A percentile compares a stretch with the other conserved stretches of the same genome.
Conservation (phyloP, 805 yeast genomes). For the Komagataella populi region DNA sequence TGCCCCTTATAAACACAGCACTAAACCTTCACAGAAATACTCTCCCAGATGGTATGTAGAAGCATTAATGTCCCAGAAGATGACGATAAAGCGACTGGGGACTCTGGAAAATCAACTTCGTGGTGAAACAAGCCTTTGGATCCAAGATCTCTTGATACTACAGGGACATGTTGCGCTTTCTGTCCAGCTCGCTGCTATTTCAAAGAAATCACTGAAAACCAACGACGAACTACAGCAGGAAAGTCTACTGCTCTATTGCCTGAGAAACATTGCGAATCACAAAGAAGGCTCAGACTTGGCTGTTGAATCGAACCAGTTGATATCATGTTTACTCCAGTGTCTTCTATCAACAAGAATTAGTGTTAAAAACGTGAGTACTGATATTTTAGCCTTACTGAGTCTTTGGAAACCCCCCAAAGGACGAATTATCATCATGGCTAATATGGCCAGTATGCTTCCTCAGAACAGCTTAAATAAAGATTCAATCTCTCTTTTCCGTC, state of each 20-base stretch:
- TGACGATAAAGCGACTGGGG: conserved; percentile 25
- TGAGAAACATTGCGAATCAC: conserved; percentile 59
- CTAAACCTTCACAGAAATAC: conserved; percentile 2
- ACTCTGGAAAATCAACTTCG: conserved; percentile 11
- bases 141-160: conserved; percentile 53
- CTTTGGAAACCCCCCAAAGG: conserved; percentile 16
- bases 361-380: conserved; percentile 72
- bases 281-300: conserved; percentile 49
- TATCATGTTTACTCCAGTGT: conserved; percentile 58
- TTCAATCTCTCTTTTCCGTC: conserved; percentile 30
- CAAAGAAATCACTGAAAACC: conserved; percentile 22
- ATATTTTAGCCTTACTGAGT: conserved; percentile 43
- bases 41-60: conserved; percentile 32
- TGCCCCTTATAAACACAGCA: background rate
- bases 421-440: conserved; percentile 14
- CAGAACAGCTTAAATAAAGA: conserved; percentile 19
- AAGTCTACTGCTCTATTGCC: conserved; percentile 59
- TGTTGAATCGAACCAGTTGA: conserved; percentile 25
- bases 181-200: conserved; percentile 45
- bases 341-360: conserved; percentile 60
- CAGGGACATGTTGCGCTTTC: conserved; percentile 78
- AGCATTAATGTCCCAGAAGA: conserved; percentile 21
- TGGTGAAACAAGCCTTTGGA: conserved; percentile 35
- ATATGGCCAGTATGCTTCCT: conserved; percentile 21
- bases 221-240: conserved; percentile 52